Base-by-base conservation (phyloP, 495 filamentous ascomycete genomes). In the Cercophora newfieldiana region DNA sequence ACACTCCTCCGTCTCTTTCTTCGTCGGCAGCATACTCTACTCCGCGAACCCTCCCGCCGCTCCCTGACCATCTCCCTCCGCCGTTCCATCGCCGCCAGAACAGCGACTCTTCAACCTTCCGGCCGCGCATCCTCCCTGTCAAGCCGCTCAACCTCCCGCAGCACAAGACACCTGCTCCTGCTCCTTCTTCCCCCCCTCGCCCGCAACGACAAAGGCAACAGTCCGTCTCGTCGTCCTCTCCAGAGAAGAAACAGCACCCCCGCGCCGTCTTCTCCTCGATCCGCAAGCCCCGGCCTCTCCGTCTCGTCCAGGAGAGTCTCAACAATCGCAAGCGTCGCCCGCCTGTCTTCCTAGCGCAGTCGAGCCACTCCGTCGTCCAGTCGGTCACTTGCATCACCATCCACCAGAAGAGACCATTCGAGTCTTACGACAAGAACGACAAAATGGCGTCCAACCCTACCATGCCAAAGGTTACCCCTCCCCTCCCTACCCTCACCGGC, bases 381-480 rank as follows among this genome's bases (percentile, higher is more conserved):
- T 66, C 66, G 21, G 73, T 79, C 10, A 82, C 69, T 47, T 75
- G 66, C 50, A 77, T 74, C 50, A 86, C 71, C 19, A 81, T 86
- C 80, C 79, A 85, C 59, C 71, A 67, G 19, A 31, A 65, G n/a
- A n/a, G n/a, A n/a, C n/a, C n/a, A n/a, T n/a, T n/a, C n/a, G n/a
- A n/a, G n/a, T n/a, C n/a, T n/a, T n/a, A n/a, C n/a, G n/a, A n/a
- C n/a, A n/a, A n/a, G 29, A 21, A 29, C 49, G n/a, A 65, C 66
- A 70, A 59, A 29, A 72, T 73, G 66, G 67, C 26, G 33, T 61
- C 71, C 63, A 75, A 75, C 69, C 67, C 71, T 28, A 50, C 61
- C 69, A 72, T 75, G 70, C 69, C 72, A 64, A 75, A 75, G 71
- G 71, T 71, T 63, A 51, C 57, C 66, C 24, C 61, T 25, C 59